These are phyloP conservation scores for Athelia sp. DNA, from an alignment of 1,284 basidiomycete species.

Conservation along the genomic window DNA sequence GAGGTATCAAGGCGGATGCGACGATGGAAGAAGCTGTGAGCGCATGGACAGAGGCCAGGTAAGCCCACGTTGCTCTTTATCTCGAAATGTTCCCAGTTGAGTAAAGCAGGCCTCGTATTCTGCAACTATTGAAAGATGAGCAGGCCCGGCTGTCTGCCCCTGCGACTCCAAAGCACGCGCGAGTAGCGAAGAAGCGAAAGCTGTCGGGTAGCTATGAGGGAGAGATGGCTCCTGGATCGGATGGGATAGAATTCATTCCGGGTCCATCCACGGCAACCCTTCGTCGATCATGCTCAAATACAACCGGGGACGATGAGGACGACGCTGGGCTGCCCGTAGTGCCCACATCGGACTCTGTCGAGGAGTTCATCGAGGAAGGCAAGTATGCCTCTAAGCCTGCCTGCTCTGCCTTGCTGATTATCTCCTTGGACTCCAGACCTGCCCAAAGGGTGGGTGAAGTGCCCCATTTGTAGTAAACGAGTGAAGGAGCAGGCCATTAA, in stretches of 20 bases:
- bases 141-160: constrained; percentile 7
- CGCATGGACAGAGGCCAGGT: constrained; percentile 66
- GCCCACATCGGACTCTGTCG: neutral
- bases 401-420: neutral
- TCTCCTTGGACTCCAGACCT: neutral
- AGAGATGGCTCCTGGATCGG: constrained; percentile 8
- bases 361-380: neutral
- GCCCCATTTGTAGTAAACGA: constrained; percentile 49
- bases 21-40: constrained; percentile 55
- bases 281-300: neutral
- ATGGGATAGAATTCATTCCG: constrained; percentile 17
- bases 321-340: neutral
- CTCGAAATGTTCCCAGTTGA: constrained; percentile 1
- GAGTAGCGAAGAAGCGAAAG: constrained; percentile 25
- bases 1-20: constrained; percentile 54
- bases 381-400: neutral
- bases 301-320: constrained; percentile 1
- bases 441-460: constrained; percentile 37
- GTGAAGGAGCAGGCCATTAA: constrained; percentile 48
- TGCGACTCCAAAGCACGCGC: constrained; percentile 6
- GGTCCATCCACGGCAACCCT: constrained; percentile 16
- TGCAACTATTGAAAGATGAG: constrained; percentile 32
- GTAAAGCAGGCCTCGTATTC: constrained; percentile 33
- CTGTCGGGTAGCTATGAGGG: constrained; percentile 8
- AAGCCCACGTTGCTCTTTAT: constrained; percentile 12